A percentile compares a stretch with the other conserved stretches of the same genome.
These are phyloP conservation scores for Coleophoma cylindrospora DNA, from an alignment of 2,329 filamentous ascomycete species.

Conservation along the genomic window DNA sequence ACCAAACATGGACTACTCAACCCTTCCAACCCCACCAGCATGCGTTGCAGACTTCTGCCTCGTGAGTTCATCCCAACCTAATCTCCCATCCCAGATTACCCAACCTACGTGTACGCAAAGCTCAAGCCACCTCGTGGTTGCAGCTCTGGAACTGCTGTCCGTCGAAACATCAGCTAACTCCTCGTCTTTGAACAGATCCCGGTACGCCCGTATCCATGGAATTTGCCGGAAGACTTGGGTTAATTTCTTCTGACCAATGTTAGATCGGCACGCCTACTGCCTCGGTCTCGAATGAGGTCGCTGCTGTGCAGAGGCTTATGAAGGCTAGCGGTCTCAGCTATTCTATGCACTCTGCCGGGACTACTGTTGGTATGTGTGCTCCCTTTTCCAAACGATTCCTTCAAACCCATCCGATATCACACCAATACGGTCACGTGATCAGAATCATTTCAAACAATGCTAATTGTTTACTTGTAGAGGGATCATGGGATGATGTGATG, in stretches of 20 bases:
- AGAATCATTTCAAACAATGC: not conserved
- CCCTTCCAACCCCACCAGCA: constrained; percentile 59
- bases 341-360: constrained; percentile 89
- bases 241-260: not conserved
- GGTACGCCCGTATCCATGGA: not conserved
- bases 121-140: not conserved
- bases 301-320: constrained; percentile 81
- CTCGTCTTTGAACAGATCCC: not conserved
- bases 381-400: constrained; percentile 2
- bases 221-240: not conserved
- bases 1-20: constrained; percentile 31
- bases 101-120: not conserved
- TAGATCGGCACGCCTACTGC: constrained; percentile 75
- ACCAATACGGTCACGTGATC: not conserved
- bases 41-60: constrained; percentile 91
- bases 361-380: constrained; percentile 70
- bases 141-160: not conserved
- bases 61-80: constrained; percentile 36
- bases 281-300: constrained; percentile 79
- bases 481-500: constrained; percentile 86
- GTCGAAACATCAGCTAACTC: not conserved
- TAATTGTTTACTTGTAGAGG: constrained; percentile 53
- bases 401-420: not conserved
- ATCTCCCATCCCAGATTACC: not conserved
- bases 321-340: constrained; percentile 76